Evolutionary conservation across 2,329 filamentous ascomycete species (phyloP).

Genomic region (Aspergillus bombycis): DNA sequence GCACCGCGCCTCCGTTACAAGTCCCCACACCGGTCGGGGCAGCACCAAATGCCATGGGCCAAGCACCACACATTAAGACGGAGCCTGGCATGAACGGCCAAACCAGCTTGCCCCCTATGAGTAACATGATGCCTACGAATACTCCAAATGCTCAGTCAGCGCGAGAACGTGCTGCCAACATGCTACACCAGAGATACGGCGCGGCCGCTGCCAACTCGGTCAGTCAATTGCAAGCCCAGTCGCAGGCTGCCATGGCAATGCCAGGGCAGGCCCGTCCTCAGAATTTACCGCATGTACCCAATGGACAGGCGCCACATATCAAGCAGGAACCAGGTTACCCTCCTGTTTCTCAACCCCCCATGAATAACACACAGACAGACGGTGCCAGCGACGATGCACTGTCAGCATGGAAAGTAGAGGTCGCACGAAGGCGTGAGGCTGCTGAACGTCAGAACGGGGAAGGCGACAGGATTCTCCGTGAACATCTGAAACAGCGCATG

Average conservation of each 20-base stretch:
- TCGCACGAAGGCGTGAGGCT: conserved; percentile 46
- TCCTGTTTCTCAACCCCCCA: conserved; percentile 40
- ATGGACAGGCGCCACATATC: conserved; percentile 46
- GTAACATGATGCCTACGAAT: conserved; percentile 34
- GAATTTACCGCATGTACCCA: conserved; percentile 37
- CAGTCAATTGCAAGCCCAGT: conserved; percentile 48
- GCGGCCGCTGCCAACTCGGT: conserved; percentile 47
- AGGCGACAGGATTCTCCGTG: conserved; percentile 44
- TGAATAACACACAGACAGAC: conserved; percentile 70
- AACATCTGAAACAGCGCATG: conserved; percentile 46
- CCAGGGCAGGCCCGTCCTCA: conserved; percentile 39
- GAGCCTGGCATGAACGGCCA: conserved; percentile 52
- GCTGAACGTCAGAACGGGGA: conserved; percentile 38
- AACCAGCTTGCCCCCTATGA: conserved; percentile 37
- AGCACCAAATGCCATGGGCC: conserved; percentile 31
- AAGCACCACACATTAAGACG: conserved; percentile 53
- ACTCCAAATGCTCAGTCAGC: conserved; percentile 52
- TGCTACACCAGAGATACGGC: conserved; percentile 54
- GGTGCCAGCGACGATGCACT: conserved; percentile 66
- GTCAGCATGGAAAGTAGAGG: conserved; percentile 56
- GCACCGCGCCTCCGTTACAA: conserved; percentile 29
- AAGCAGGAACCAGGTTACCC: conserved; percentile 44
- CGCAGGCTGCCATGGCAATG: conserved; percentile 38
- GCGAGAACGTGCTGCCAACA: conserved; percentile 56
- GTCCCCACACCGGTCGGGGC: conserved; percentile 23